A percentile compares a stretch with the other conserved stretches of the same genome.
Conservation (phyloP, 148 eudicot species). For the Nepenthes gracilis region DNA sequence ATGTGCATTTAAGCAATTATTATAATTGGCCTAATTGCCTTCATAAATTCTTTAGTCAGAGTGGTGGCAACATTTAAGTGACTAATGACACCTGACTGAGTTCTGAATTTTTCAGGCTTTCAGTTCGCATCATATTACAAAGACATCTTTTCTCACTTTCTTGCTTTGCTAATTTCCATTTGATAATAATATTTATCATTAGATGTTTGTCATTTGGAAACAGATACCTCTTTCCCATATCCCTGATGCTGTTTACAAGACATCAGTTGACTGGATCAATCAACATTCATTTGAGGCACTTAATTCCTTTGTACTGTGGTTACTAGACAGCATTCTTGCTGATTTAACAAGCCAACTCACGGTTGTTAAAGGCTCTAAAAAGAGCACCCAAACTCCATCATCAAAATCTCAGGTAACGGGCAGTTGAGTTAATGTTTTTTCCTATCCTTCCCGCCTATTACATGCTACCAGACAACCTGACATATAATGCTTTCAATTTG, state of each 20-base stretch:
- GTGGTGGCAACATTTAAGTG: too few species aligned
- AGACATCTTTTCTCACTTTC: background rate
- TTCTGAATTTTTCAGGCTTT: too few species aligned
- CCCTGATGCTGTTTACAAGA: constrained; percentile 59
- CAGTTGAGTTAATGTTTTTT: background rate
- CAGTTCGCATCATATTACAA: too few species aligned
- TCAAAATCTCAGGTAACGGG: constrained; percentile 67
- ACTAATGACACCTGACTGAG: too few species aligned
- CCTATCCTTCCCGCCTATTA: too few species aligned
- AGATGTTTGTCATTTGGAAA: constrained; percentile 4
- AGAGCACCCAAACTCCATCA: constrained; percentile 40
- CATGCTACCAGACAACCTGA: too few species aligned
- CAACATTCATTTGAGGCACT: constrained; percentile 45
- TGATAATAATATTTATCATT: background rate
- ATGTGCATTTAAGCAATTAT: too few species aligned
- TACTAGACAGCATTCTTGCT: constrained; percentile 49
- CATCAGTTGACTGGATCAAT: constrained; percentile 70
- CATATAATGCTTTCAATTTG: too few species aligned
- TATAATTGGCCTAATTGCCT: too few species aligned
- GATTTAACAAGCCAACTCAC: constrained; percentile 43
- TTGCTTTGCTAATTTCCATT: background rate
- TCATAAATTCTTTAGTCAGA: too few species aligned
- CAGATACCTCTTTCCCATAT: constrained; percentile 62
- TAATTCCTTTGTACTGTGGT: constrained; percentile 42
- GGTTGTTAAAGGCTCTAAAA: constrained; percentile 48